Evolutionary conservation across 352 stramenopile genomes (phyloP), one percentile per base, ranked within the genome.

Genomic region (Phytophthora constricta): DNA sequence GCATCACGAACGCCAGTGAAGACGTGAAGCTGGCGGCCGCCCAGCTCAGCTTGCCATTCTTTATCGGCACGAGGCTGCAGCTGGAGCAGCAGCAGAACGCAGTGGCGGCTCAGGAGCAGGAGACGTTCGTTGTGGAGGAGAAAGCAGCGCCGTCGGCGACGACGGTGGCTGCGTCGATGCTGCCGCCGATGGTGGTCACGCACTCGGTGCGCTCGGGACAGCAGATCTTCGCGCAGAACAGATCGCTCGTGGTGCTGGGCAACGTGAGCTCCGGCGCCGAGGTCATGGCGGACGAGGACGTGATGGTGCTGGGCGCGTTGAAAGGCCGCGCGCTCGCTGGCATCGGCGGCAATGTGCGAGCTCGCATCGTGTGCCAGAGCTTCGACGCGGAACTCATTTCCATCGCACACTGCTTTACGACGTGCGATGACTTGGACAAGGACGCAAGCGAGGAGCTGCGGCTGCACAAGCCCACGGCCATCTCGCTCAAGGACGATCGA

Each of bases 341-440:
- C 25, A 91, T 97, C 28, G 81, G 83, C 26, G 90, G 90, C 54
- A 89, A 94, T 72, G 76, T 79, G 22, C 57, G 39, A 25, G 89
- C 89, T 13, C 82, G 78, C 51, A 88, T 92, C 64, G 65, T 86
- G 22, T 92, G 82, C 55, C 81, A 91, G 67, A 85, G 77, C 57
- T 97, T 97, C 62, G 89, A 97, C 66, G 90, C 89, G 9, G 90
- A 97, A 75, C 84, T 97, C 63, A 84, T 97, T 54, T 95, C 89
- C 52, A 95, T 97, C 73, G 88, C 85, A 37, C 86, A 97, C 68
- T 87, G 89, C 66, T 97, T 97, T 61, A 97, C 90, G 33, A 97
- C 90, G n/a, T 96, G 86, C 65, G 88, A 97, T 65, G 83, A 82
- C 43, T 61, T 91, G 33, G 72, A 77, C 56, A 65, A 77, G 53